phyloP scores from a whole-genome alignment of 192 early-diverging fungal genomes.

The Backusella morwellensis region DNA sequence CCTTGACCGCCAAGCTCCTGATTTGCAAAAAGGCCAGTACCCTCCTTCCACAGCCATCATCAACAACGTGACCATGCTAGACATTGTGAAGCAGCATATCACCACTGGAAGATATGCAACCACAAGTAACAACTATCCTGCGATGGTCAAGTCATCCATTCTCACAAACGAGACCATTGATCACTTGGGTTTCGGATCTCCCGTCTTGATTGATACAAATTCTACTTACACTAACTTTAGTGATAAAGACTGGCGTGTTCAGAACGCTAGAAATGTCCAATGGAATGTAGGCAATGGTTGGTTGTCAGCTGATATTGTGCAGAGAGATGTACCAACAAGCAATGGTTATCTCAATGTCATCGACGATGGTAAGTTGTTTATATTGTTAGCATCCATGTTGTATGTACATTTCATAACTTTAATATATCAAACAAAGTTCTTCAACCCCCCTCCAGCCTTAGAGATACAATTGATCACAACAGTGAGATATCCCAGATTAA shows the following conservation, averaged over 20 bases:
- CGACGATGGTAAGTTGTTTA: background rate
- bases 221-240: background rate
- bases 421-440: background rate
- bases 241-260: background rate
- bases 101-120: background rate
- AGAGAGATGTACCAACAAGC: background rate
- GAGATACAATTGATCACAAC: background rate
- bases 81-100: constrained; percentile 7
- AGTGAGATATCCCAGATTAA: background rate
- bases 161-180: background rate
- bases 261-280: background rate
- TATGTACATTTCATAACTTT: background rate
- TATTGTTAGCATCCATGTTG: background rate
- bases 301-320: background rate
- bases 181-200: background rate
- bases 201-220: constrained; percentile 2
- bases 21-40: background rate
- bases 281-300: constrained; percentile 8
- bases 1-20: background rate
- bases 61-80: background rate
- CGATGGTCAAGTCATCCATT: background rate
- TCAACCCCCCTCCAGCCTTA: background rate
- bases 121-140: background rate
- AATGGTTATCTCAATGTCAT: constrained; percentile 6
- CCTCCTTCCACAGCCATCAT: background rate